Evolutionary conservation across 148 eudicot species (phyloP).

Genomic region (Cornus suecica): DNA sequence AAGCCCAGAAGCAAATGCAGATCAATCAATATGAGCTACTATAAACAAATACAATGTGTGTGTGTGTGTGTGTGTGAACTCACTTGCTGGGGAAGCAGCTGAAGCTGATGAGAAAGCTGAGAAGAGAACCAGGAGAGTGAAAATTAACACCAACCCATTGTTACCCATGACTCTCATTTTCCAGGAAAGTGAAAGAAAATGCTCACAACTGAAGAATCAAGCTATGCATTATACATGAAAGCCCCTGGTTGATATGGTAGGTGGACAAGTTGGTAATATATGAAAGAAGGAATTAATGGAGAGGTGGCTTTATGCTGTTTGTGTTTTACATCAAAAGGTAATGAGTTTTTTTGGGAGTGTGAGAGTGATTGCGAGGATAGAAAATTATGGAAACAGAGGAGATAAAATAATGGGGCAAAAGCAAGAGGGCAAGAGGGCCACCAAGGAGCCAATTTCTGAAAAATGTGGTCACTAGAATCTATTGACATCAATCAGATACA

Average conservation of each 20-base stretch:
- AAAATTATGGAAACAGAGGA: constrained; percentile 12
- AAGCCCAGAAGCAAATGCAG: constrained; percentile 6
- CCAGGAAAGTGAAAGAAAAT: constrained; percentile 10
- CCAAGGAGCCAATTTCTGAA: no score
- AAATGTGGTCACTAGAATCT: no score
- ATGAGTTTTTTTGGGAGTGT: constrained; percentile 9
- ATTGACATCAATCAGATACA: no score
- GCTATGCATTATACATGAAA: constrained; percentile 32
- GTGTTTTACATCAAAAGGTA: constrained; percentile 18
- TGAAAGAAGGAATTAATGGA: constrained; percentile 7
- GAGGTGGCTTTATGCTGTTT: constrained; percentile 4
- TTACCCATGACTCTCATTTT: constrained; percentile 34
- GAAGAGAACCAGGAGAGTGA: constrained; percentile 43
- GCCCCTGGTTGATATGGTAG: constrained; percentile 38
- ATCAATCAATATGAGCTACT: constrained; percentile 3
- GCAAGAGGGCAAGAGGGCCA: not conserved
- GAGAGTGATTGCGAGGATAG: constrained; percentile 7
- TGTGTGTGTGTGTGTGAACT: constrained; percentile 19
- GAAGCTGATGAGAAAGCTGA: constrained; percentile 54
- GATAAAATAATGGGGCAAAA: not conserved
- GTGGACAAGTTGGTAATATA: constrained; percentile 11
- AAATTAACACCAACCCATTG: constrained; percentile 26
- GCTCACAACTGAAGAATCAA: constrained; percentile 22
- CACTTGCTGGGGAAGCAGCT: constrained; percentile 73
- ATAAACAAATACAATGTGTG: not conserved